Conservation (phyloP, 2,329 filamentous ascomycete species). For the Tolypocladium cylindrosporum region DNA sequence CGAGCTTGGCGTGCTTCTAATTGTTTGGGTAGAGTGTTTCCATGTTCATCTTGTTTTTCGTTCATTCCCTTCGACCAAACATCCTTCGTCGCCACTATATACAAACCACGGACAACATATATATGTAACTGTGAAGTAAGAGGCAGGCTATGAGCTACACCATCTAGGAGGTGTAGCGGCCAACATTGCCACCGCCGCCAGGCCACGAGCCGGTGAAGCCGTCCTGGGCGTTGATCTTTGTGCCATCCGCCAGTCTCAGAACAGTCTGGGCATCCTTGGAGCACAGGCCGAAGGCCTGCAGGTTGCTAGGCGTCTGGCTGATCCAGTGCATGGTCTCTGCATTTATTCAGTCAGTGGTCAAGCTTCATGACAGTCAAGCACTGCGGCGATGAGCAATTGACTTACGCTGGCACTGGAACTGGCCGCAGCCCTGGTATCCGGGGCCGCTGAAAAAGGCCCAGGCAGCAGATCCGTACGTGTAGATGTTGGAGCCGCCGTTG, state of each 20-base stretch:
- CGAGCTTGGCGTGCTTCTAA: background rate
- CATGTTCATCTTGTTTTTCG: background rate
- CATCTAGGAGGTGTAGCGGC: constrained; percentile 21
- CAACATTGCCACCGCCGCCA: constrained; percentile 21
- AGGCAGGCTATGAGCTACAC: background rate
- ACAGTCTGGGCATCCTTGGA: constrained; percentile 26
- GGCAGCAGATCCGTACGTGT: constrained; percentile 30
- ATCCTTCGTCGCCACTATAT: background rate
- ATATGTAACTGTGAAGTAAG: background rate
- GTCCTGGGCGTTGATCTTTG: constrained; percentile 16
- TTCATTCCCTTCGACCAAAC: background rate
- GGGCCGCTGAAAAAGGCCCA: constrained; percentile 34
- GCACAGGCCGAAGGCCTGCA: constrained; percentile 31
- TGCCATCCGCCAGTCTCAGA: constrained; percentile 25
- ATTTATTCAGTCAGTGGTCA: background rate
- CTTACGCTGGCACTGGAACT: constrained; percentile 23
- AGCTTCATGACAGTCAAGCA: background rate
- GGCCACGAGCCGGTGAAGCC: constrained; percentile 26
- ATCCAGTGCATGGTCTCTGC: constrained; percentile 27
- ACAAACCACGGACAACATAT: too few relatives aligned
- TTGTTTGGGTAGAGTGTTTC: background rate
- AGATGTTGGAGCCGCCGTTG: constrained; percentile 29
- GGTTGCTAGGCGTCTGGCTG: constrained; percentile 22
- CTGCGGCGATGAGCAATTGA: background rate
- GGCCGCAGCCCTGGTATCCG: constrained; percentile 22